phyloP scores from a whole-genome alignment of 306 rosid species.

The Vigna radiata region DNA sequence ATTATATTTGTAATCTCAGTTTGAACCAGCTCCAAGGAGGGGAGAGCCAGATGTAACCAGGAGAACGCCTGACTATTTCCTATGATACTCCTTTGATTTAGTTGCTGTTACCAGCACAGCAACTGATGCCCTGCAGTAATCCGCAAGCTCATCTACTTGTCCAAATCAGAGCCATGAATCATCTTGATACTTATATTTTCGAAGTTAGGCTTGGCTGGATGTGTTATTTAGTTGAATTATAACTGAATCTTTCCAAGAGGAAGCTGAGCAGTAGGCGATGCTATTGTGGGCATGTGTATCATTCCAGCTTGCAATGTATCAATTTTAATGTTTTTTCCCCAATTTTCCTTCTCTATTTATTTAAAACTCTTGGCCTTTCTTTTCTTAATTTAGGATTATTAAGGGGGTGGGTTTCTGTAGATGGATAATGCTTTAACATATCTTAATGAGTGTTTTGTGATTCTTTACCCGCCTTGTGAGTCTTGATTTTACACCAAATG shows the following conservation, averaged over 20 bases:
- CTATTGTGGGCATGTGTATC: constrained; percentile 56
- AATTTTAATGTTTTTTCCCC: constrained; percentile 45
- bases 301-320: constrained; percentile 58
- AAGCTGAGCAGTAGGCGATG: constrained; percentile 55
- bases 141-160: constrained; percentile 50
- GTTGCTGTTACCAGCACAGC: constrained; percentile 50
- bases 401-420: constrained; percentile 64
- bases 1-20: constrained; percentile 56
- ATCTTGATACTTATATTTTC: constrained; percentile 38
- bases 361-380: constrained; percentile 33
- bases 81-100: constrained; percentile 53
- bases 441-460: constrained; percentile 52
- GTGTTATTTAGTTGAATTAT: constrained; percentile 48
- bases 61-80: constrained; percentile 95
- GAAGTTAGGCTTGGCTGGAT: constrained; percentile 52
- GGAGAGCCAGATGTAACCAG: constrained; percentile 96
- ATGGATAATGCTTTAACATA: constrained; percentile 53
- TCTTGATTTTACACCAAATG: constrained; percentile 12
- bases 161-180: constrained; percentile 49
- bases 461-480: constrained; percentile 43
- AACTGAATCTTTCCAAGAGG: constrained; percentile 48
- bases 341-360: constrained; percentile 39
- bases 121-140: constrained; percentile 46
- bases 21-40: constrained; percentile 99
- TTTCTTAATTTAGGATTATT: constrained; percentile 55